Percentiles rank a stretch among this genome's conserved stretches.
phyloP scores from a whole-genome alignment of 495 filamentous ascomycete genomes.

The Aspergillus panamensis region DNA sequence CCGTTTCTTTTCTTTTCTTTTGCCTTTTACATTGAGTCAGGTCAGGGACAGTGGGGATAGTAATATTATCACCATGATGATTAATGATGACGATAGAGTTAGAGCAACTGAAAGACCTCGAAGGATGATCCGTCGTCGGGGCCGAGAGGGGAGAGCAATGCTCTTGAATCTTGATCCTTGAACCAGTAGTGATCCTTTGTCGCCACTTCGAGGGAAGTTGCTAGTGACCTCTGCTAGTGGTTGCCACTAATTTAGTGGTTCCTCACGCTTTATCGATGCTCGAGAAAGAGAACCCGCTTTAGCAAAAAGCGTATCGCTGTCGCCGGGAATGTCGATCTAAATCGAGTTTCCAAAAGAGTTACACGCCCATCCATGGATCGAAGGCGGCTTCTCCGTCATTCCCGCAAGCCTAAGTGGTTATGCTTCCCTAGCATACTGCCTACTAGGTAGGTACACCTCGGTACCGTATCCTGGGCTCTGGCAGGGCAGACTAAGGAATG shows the following conservation, averaged over 20 bases:
- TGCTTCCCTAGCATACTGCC: too few relatives aligned
- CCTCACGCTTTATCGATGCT: conserved; percentile 3
- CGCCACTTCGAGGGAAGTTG: conserved; percentile 5
- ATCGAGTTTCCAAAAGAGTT: conserved; percentile 7
- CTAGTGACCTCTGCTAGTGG: conserved; percentile 18
- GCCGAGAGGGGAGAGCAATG: too few relatives aligned
- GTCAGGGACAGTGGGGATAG: background rate
- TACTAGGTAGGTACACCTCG: too few relatives aligned
- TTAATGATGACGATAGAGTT: conserved; percentile 2
- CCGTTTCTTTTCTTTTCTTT: too few relatives aligned
- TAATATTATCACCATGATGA: background rate
- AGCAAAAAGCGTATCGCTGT: conserved; percentile 6
- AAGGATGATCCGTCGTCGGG: too few relatives aligned
- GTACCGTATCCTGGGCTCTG: too few relatives aligned
- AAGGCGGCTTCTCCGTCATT: conserved; percentile 13
- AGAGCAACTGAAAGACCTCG: too few relatives aligned
- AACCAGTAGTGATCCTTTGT: background rate
- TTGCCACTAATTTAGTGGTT: conserved; percentile 18
- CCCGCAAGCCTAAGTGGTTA: conserved; percentile 5
- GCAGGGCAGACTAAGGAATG: too few relatives aligned
- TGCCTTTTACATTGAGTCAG: background rate
- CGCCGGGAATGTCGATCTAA: conserved; percentile 10
- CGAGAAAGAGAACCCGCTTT: background rate
- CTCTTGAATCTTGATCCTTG: too few relatives aligned
- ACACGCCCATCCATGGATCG: conserved; percentile 10